A percentile compares a stretch with the other conserved stretches of the same genome.
These are phyloP conservation scores for Clausena lansium DNA, from an alignment of 345 rosid genomes.

Conservation along the genomic window DNA sequence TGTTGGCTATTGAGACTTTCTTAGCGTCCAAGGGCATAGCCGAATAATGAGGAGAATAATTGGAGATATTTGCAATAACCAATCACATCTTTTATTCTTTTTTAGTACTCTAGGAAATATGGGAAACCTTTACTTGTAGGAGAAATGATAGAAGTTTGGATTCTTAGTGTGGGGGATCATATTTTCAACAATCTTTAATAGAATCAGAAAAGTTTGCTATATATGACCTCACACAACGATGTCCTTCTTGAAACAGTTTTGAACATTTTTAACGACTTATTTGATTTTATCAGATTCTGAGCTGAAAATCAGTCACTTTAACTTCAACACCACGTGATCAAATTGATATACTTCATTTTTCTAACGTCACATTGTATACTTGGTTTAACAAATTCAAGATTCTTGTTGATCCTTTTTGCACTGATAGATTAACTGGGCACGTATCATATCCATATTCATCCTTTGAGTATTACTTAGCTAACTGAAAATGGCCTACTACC, in stretches of 20 bases:
- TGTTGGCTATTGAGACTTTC: no score
- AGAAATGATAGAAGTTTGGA: no score
- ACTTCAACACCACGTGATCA: background rate
- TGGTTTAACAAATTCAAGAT: background rate
- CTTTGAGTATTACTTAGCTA: background rate
- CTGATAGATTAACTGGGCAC: background rate
- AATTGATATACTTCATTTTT: background rate
- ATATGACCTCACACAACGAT: background rate
- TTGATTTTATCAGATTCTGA: background rate
- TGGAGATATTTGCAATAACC: no score
- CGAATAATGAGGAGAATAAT: no score
- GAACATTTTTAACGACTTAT: background rate
- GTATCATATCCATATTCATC: background rate
- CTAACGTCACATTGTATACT: background rate
- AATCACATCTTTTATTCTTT: no score
- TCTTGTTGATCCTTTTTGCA: background rate
- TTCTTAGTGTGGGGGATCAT: no score
- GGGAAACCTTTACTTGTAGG: no score
- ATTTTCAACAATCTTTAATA: background rate
- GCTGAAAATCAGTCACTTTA: conserved; percentile 1
- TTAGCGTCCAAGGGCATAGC: no score
- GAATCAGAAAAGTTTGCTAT: background rate
- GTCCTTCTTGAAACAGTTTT: background rate
- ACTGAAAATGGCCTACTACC: background rate
- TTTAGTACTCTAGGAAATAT: no score